Percentiles rank a stretch among this genome's conserved stretches.
Evolutionary conservation across 2,329 filamentous ascomycete species (phyloP).

Genomic region (Catunica adiposa): DNA sequence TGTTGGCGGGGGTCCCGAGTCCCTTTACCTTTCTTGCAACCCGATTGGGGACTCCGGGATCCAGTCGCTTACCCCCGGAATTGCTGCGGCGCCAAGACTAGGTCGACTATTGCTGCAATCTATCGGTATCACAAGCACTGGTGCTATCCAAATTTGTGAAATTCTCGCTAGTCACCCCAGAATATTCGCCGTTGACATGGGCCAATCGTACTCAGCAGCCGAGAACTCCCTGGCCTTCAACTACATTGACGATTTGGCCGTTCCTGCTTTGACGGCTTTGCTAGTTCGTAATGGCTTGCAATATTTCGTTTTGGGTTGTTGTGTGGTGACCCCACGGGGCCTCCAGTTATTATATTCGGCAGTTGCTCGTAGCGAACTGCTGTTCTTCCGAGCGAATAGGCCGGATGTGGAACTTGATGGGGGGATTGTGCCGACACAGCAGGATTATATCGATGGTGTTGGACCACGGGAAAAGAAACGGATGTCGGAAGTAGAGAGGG

Average conservation of each 20-base stretch:
- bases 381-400: slow-evolving; percentile 24
- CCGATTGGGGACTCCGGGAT: slow-evolving; percentile 23
- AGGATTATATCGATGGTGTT: background rate
- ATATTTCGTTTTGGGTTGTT: slow-evolving; percentile 28
- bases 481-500: slow-evolving; percentile 18
- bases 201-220: slow-evolving; percentile 30
- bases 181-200: slow-evolving; percentile 26
- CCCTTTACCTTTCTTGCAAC: slow-evolving; percentile 25
- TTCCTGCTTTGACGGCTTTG: slow-evolving; percentile 22
- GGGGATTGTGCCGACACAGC: slow-evolving; percentile 20
- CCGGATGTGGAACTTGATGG: slow-evolving; percentile 19
- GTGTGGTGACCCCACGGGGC: slow-evolving; percentile 20
- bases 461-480: slow-evolving; percentile 12
- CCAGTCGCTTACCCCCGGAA: slow-evolving; percentile 19
- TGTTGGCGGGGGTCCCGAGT: slow-evolving; percentile 17
- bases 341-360: slow-evolving; percentile 21
- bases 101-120: slow-evolving; percentile 27
- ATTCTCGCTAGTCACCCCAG: slow-evolving; percentile 22
- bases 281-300: slow-evolving; percentile 22
- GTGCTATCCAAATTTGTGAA: slow-evolving; percentile 24
- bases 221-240: slow-evolving; percentile 32
- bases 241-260: slow-evolving; percentile 26
- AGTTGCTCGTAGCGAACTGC: slow-evolving; percentile 20
- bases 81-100: slow-evolving; percentile 22
- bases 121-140: slow-evolving; percentile 26